Base-by-base conservation (phyloP, 2,329 filamentous ascomycete genomes). In the Arthrobotrys entomopaga region DNA sequence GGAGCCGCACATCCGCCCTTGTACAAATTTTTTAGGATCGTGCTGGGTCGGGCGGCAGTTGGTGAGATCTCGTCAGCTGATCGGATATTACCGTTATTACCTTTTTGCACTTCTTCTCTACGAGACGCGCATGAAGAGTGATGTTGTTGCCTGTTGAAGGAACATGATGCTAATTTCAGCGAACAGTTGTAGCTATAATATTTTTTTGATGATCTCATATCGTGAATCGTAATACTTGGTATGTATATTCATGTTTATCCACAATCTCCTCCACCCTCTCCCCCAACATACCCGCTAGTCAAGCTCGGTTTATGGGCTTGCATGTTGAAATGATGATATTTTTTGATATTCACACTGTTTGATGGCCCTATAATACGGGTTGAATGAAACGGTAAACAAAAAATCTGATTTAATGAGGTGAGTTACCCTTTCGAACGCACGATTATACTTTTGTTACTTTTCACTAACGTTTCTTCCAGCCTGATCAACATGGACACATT, bases 391-490 rank as follows among this genome's bases (percentile, higher is more conserved):
- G 63, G 77, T 81, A 81, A 81, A 81, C 79, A 81, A 79, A 81
- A 82, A 82, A 80, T 82, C 81, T 82, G 81, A 83, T 83, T 82
- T 82, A 82, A 82, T 83, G 81, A 82, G 81, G 81, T 82, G 81
- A 78, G 79, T 73, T 49, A 34, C 69, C 53, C 59, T 22, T 58
- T 5, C 61, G 13, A 34, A 26, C 16, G n/a, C 2, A 1, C 29
- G 6, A 10, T 34, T 8, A 22, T 38, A 7, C 22, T 22, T 6
- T 43, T 5, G 11, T 7, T 63, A 77, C 79, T 75, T 10, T 79
- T 54, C 6, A 50, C 56, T 77, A 74, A 70, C 64, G 16, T 63
- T 57, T 10, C 53, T 8, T 26, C 19, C 10, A 24, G 22, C 26
- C 63, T 34, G 53, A 75, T 58, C 54, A 58, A 63, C 56, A 43